Evolutionary conservation across 1,284 basidiomycete genomes (phyloP), one percentile per base, ranked within the genome.

Genomic region (Fomitiporia mediterranea): DNA sequence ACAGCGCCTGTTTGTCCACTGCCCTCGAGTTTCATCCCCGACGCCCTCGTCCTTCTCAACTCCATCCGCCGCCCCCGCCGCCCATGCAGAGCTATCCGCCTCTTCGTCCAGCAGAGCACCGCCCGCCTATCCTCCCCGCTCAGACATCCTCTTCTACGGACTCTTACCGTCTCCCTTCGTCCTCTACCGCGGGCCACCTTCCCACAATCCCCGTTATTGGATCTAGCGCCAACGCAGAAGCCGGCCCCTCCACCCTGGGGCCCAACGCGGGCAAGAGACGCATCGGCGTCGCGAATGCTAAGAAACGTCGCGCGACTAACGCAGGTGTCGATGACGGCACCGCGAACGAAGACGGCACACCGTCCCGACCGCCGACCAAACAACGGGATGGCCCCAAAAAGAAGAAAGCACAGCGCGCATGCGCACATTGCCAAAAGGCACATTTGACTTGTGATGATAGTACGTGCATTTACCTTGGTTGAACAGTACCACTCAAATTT

Each of bases 391-490:
- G 83, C 2, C 84, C 86, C 23, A 91, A 90, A 78, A 92, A 92
- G 80, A 94, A 94, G 77, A 94, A 95, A 72, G 93, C 92, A 0
- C 91, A 84, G 65, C 81, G 94, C 43, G 96, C 96, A 34, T 99
- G 96, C 68, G 85, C 90, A 59, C 90, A 94, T 61, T 99, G 96
- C 71, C 96, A 98, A 72, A 89, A 89, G 68, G 93, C 93, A 1
- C 96, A 99, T 72, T 77, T 99, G 64, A 99, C 96, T 6, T 99
- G 96, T 70, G 94, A 99, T 70, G 96, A 98, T 67, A 85, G 95
- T 97, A 64, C 65, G 81, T 76, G 21, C 13, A 19, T 8, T 43
- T 43, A 9, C 6, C 11, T 11, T 37, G 35, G 17, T 43, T 50
- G 50, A 9, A 15, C 19, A 13, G n/a, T 39, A 30, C 7, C 50